Percentiles rank a stretch among this genome's conserved stretches.
phyloP scores from a whole-genome alignment of 2,329 filamentous ascomycete species.

The Penicillium carneum region DNA sequence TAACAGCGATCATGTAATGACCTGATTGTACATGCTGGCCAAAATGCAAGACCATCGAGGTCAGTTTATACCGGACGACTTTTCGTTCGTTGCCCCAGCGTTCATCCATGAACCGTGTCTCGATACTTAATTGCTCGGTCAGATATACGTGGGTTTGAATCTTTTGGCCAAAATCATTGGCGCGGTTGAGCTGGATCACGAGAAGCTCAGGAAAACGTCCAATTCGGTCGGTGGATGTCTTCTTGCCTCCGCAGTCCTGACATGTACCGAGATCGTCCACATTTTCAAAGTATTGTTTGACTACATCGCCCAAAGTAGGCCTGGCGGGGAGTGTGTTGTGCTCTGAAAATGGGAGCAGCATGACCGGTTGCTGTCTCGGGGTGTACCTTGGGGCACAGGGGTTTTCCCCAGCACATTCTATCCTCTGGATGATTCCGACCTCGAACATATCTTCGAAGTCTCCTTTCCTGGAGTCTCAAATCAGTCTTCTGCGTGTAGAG shows the following conservation, averaged over 20 bases:
- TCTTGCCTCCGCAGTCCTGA: conserved; percentile 10
- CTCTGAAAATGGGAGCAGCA: too few species aligned
- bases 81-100: background rate
- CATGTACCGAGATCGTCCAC: background rate
- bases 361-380: too few species aligned
- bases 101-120: conserved; percentile 10
- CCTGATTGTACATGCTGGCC: conserved; percentile 1
- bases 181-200: conserved; percentile 34
- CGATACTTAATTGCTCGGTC: background rate
- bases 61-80: conserved; percentile 36
- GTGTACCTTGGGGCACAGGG: background rate
- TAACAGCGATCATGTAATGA: conserved; percentile 38
- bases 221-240: conserved; percentile 13
- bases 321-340: background rate
- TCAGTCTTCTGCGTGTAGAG: background rate
- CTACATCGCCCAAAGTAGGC: conserved; percentile 1
- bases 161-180: background rate
- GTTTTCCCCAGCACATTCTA: background rate
- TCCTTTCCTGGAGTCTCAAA: conserved; percentile 14
- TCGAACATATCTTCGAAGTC: conserved; percentile 15
- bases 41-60: conserved; percentile 36
- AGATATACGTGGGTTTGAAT: conserved; percentile 7
- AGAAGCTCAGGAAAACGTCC: conserved; percentile 31
- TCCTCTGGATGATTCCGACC: background rate
- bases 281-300: background rate